phyloP scores from a whole-genome alignment of 768 basidiomycete genomes.

The Cantharellus anzutake region DNA sequence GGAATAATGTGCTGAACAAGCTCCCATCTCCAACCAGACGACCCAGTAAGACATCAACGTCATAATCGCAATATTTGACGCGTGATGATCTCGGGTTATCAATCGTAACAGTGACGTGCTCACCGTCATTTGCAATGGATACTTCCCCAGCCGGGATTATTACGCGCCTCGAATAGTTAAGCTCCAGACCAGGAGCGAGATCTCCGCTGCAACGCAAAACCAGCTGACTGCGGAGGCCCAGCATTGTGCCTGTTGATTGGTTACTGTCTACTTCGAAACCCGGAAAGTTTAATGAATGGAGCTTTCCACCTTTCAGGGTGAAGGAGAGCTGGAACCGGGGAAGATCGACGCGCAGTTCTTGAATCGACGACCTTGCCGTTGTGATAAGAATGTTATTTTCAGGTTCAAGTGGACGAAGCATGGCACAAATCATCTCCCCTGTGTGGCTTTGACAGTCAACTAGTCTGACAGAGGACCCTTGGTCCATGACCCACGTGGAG shows the following conservation, averaged over 20 bases:
- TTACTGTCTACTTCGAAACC: constrained; percentile 24
- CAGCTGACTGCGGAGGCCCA: constrained; percentile 25
- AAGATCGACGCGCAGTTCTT: constrained; percentile 14
- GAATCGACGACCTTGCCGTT: background rate
- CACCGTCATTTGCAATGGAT: constrained; percentile 8
- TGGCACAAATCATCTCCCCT: background rate
- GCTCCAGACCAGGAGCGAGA: background rate
- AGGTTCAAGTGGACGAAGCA: background rate
- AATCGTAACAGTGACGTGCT: constrained; percentile 11
- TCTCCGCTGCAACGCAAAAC: constrained; percentile 14
- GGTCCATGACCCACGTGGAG: background rate
- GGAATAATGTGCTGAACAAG: constrained; percentile 19
- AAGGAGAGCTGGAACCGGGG: constrained; percentile 24
- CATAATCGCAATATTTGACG: constrained; percentile 16
- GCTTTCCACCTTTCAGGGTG: constrained; percentile 16
- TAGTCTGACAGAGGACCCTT: background rate
- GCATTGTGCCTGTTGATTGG: constrained; percentile 21
- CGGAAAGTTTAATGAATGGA: constrained; percentile 25
- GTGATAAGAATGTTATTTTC: background rate
- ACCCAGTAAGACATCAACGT: constrained; percentile 16
- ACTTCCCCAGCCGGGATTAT: constrained; percentile 20
- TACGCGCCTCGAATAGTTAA: background rate
- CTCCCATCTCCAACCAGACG: constrained; percentile 15
- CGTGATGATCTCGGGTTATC: constrained; percentile 9
- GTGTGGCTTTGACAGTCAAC: background rate